Base-by-base conservation (phyloP, 2,329 filamentous ascomycete genomes). In the Colletotrichum sp. region DNA sequence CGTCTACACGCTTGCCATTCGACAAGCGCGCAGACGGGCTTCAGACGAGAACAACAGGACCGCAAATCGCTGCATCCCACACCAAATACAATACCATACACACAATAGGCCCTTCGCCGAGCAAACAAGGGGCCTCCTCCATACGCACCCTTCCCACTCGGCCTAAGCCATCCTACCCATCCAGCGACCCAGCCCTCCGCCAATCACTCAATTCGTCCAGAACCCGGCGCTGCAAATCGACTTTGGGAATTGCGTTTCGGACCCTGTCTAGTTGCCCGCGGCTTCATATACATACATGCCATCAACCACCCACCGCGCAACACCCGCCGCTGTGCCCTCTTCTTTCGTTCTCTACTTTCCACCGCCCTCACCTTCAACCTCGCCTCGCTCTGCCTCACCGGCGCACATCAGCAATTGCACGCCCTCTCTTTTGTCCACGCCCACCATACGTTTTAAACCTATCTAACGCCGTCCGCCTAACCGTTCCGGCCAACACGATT, bases 221-320 rank as follows among this genome's bases (percentile, higher is more conserved):
- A 63, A 26, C n/a, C 55, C 21, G n/a, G 49, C 71, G 39, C 57
- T 65, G 34, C 52, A 73, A 72, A 63, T 60, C 71, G 71, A 32
- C 70, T 39, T 57, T 65, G 26, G 57, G 55, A 44, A 59, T 64
- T 63, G 44, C 68, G 64, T 67, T 73, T 64, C 30, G 64, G 60
- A 52, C 69, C 67, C 60, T 74, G 67, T 52, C 36, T 32, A 64
- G 34, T 55, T 30, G 55, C 30, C 62, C 21, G 63, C 55, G 39
- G 55, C 72, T 67, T 75, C 72, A 75, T 75, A 75, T 68, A 75
- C 72, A 72, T 75, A 72, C 72, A 12, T 72, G 24, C 28, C 55
- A 72, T 16, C 55, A 52, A 62, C 57, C 49, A 49, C 62, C 62
- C 36, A 26, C 68, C 71, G 39, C 59, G 57, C 49, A 60, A 62